Base-by-base conservation (phyloP, 2,329 filamentous ascomycete genomes). In the Tricladium varicosporioides region DNA sequence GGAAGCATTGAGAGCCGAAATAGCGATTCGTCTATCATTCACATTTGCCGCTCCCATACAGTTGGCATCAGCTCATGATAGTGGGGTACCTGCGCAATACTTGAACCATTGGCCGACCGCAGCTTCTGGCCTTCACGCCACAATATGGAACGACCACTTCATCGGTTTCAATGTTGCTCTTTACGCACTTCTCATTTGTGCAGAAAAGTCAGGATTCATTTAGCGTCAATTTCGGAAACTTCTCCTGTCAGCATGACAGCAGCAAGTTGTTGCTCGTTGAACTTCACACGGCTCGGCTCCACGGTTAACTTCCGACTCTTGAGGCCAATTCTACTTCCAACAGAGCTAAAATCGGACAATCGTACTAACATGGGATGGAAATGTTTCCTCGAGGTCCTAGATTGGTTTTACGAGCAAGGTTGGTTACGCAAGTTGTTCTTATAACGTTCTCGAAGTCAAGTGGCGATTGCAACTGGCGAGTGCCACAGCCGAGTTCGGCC, bases 351-450 rank as follows among this genome's bases (percentile, higher is more conserved):
- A 7, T 16, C 43, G 15, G 15, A 3, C 43, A 27, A 27, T 15
- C 15, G n/a, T 16, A 16, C 15, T n/a, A 46, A 16, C 43, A 16
- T 46, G 43, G 43, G 15, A 46, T 22, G 15, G 14, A 15, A n/a
- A 15, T 16, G 13, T 46, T 46, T 15, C 18, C 18, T 18, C 43
- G 2, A 46, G 13, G 43, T 46, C 3, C 43, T 46, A 22, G 16
- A 46, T 46, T 46, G 16, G 43, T 46, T n/a, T 46, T 46, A 46
- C 43, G 43, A 46, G 14, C 43, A 46, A 11, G 43, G 43, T 46
- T 46, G 43, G 43, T 46, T 46, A 46, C 43, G 10, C 36, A 40
- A 40, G 36, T 40, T 40, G 36, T 27, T 27, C 22, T 40, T 40
- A 40, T 40, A 40, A 40, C 11, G n/a, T 40, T 40, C 43, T n/a